Evolutionary conservation across 331 rosid genomes (phyloP).

Genomic region (Acacia concinna): DNA sequence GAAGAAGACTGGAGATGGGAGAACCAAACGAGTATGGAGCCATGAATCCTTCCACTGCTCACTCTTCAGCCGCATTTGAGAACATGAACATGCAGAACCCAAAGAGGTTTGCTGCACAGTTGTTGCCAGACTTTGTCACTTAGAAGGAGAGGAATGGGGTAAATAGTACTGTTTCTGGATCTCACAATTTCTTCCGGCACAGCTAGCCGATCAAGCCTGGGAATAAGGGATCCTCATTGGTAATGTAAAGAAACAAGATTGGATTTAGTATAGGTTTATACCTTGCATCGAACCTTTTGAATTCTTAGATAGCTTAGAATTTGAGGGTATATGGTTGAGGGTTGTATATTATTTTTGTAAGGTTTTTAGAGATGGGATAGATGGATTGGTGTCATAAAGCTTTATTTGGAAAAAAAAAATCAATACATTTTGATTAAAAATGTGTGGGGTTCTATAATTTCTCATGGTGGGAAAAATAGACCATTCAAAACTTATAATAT

Average conservation of each 20-base stretch:
- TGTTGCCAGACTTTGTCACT: slow-evolving; percentile 68
- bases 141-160: slow-evolving; percentile 28
- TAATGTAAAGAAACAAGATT: slow-evolving; percentile 39
- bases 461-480: background rate
- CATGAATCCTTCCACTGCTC: slow-evolving; percentile 61
- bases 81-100: slow-evolving; percentile 58
- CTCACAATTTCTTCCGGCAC: slow-evolving; percentile 36
- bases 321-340: slow-evolving; percentile 59
- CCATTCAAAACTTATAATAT: background rate
- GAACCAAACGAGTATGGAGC: slow-evolving; percentile 66
- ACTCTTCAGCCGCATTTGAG: slow-evolving; percentile 55
- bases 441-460: background rate
- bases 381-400: slow-evolving; percentile 48
- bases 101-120: slow-evolving; percentile 63
- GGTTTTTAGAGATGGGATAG: slow-evolving; percentile 46
- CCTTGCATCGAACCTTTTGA: slow-evolving; percentile 48
- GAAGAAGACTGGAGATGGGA: slow-evolving; percentile 67
- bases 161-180: slow-evolving; percentile 8
- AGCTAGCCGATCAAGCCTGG: slow-evolving; percentile 16
- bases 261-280: slow-evolving; percentile 59
- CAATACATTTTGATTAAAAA: slow-evolving; percentile 37
- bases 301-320: slow-evolving; percentile 54
- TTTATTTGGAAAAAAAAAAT: slow-evolving; percentile 33
- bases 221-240: slow-evolving; percentile 31
- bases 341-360: slow-evolving; percentile 62